phyloP scores from a whole-genome alignment of 2,329 filamentous ascomycete genomes.

The Grosmannia clavigera region DNA sequence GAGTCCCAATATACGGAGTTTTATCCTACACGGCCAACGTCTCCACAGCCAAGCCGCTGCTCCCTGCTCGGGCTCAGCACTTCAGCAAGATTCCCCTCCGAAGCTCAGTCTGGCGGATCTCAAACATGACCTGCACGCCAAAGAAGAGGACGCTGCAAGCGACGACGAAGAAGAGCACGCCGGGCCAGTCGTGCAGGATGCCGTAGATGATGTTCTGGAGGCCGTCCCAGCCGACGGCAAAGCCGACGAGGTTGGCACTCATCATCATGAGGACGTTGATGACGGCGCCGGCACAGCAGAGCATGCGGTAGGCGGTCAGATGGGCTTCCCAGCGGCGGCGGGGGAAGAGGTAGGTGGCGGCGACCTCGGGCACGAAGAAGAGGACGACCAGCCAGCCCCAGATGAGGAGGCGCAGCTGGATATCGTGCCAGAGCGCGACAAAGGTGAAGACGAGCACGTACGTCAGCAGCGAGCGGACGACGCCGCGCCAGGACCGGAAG shows the following conservation, averaged over 20 bases:
- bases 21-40: neutral
- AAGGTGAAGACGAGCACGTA: constrained; percentile 88
- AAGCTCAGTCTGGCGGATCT: constrained; percentile 75
- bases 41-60: neutral
- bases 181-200: constrained; percentile 63
- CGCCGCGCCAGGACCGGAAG: constrained; percentile 30
- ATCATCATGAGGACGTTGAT: constrained; percentile 91
- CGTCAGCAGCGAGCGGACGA: constrained; percentile 54
- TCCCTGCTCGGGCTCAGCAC: constrained; percentile 32
- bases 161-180: constrained; percentile 55
- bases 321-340: constrained; percentile 53
- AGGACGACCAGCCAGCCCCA: constrained; percentile 96
- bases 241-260: constrained; percentile 85
- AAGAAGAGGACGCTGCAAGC: constrained; percentile 70
- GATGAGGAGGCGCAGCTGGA: constrained; percentile 76
- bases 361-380: constrained; percentile 83
- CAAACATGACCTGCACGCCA: constrained; percentile 90
- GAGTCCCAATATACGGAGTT: no score
- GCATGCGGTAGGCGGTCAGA: constrained; percentile 62
- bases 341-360: constrained; percentile 62
- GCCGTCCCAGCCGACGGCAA: constrained; percentile 84
- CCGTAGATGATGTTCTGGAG: constrained; percentile 62
- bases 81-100: constrained; percentile 72
- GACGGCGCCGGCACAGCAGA: constrained; percentile 72
- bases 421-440: constrained; percentile 96